A percentile compares a stretch with the other conserved stretches of the same genome.
These are phyloP conservation scores for Pilatotrama ljubarskyi DNA, from an alignment of 768 basidiomycete genomes.

Conservation along the genomic window DNA sequence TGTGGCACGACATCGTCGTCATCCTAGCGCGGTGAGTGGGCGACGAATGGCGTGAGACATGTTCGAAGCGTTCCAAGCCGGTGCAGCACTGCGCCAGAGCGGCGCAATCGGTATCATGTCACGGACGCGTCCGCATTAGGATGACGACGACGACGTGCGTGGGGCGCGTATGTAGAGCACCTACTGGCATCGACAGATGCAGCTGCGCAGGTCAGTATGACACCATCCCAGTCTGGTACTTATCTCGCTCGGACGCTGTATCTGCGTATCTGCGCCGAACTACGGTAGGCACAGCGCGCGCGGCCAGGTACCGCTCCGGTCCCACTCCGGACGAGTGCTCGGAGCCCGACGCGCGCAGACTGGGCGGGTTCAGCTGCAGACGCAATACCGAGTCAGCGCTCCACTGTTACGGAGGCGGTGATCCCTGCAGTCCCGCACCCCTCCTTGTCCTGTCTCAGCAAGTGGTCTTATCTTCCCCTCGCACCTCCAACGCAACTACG, in stretches of 20 bases:
- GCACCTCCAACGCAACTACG: not conserved
- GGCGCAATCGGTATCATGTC: slow-evolving; percentile 1
- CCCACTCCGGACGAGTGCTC: slow-evolving; percentile 1
- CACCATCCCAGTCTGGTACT: not conserved
- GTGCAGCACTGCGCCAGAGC: slow-evolving; percentile 12
- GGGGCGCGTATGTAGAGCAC: not conserved
- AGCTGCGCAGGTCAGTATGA: not conserved
- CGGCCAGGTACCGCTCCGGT: slow-evolving; percentile 13
- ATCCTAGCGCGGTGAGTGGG: not conserved
- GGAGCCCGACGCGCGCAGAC: not conserved
- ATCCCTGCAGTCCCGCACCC: not conserved
- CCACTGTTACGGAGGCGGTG: slow-evolving; percentile 10
- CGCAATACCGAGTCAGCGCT: slow-evolving; percentile 3
- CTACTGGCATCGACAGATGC: not conserved
- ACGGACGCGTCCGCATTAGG: not conserved
- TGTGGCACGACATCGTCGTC: not conserved
- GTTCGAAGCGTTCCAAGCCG: not conserved
- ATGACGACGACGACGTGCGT: not conserved
- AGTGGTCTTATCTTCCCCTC: slow-evolving; percentile 12
- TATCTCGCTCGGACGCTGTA: not conserved
- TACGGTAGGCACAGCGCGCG: not conserved
- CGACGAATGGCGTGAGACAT: slow-evolving; percentile 12
- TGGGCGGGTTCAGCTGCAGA: not conserved
- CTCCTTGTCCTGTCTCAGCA: not conserved
- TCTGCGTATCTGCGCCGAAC: not conserved